Evolutionary conservation across 2,329 filamentous ascomycete genomes (phyloP).

Genomic region (Fusarium sp.): DNA sequence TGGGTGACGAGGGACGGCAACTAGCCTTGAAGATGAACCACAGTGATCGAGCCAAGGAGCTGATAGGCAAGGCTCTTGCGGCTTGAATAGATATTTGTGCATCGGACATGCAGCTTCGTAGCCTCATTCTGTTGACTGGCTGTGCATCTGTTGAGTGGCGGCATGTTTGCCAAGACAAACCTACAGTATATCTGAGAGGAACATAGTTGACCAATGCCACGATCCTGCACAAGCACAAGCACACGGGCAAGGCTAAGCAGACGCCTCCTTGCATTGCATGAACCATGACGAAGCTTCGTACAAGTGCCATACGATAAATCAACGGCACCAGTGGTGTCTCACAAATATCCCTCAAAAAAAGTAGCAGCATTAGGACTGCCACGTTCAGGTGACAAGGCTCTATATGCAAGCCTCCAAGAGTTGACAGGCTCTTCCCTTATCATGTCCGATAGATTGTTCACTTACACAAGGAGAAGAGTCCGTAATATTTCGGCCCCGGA

Average conservation of each 20-base stretch:
- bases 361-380: background rate
- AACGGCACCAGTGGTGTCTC: constrained; percentile 1
- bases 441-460: constrained; percentile 2
- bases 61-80: constrained; percentile 72
- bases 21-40: constrained; percentile 74
- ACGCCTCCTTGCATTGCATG: constrained; percentile 17
- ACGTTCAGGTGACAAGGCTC: constrained; percentile 13
- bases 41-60: constrained; percentile 68
- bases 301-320: background rate
- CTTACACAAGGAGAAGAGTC: constrained; percentile 10
- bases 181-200: background rate
- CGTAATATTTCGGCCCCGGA: constrained; percentile 35
- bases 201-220: background rate
- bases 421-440: background rate
- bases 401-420: constrained; percentile 1
- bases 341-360: constrained; percentile 9
- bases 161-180: constrained; percentile 8
- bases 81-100: constrained; percentile 14
- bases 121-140: background rate
- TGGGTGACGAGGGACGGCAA: constrained; percentile 70
- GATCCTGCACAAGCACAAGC: constrained; percentile 19
- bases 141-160: background rate
- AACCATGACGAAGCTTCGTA: constrained; percentile 4
- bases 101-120: background rate
- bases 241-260: constrained; percentile 6